Base-by-base conservation (phyloP, 108 stramenopile genomes). In the Schizochytrium sp. region DNA sequence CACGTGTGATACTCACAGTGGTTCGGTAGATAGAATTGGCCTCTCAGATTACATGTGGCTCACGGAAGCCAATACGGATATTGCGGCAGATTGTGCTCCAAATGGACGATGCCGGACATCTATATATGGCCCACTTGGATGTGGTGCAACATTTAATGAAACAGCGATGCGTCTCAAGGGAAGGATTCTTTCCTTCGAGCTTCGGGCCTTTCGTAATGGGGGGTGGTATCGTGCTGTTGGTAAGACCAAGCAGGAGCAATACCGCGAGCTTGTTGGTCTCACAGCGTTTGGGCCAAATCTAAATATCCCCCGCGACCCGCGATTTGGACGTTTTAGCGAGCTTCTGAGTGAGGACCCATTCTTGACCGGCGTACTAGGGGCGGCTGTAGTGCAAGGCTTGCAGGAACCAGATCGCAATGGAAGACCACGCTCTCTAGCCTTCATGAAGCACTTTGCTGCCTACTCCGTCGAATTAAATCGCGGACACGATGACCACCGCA, bases 381-480 rank as follows among this genome's bases (percentile, higher is more conserved):
- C 53, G 28, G 76, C 76, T 8, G 38, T 55, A 38, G 53, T 55
- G 1, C 76, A 55, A 10, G 76, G 76, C 13, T 53, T 83, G 76
- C 76, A 83, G 55, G 76, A 83, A 83, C 50, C 50, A 1, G 53
- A 83, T 38, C 50, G n/a, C 53, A 55, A 49, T 13, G 50, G 76
- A 13, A n/a, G 53, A 5, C 53, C 53, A 5, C 76, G 53, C 47
- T 47, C 76, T 17, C 50, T 83, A 5, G 76, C 53, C 45, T 55
- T 55, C 10, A 49, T 83, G 50, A 83, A 83, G 28, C 76, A 83
- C 76, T 83, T 49, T 49, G 76, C 53, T 38, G 76, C 76, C 76
- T 83, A 83, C 53, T 83, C 76, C 38, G 47, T 55, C 76, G 76
- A 83, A 53, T n/a, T 55, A 38, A 55, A 83, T 28, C 50, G 53